Base-by-base conservation (phyloP, 78 protist species). In the Dictyostelium citrinum region DNA sequence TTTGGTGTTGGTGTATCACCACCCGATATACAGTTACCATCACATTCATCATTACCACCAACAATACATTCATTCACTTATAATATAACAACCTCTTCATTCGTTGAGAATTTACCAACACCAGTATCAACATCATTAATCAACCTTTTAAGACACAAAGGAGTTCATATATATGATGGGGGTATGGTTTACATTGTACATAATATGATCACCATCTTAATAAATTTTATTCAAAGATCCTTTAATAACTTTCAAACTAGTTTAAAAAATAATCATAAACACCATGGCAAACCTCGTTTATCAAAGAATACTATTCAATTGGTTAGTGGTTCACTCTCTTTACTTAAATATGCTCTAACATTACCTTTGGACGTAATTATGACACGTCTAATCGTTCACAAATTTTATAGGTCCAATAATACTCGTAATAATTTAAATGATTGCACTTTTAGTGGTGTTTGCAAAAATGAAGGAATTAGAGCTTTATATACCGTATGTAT, bases 321-420 rank as follows among this genome's bases (percentile, higher is more conserved):
- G 22, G 17, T 86, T 5, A 82, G 80, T 39, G 31, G 79, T 3
- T 39, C 72, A 0, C 27, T 86, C 2, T 76, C 92, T 9, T 20
- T 74, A 35, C 27, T 76, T 29, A 86, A 86, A 58, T 75, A 86
- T 86, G 84, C 55, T 11, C 24, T 86, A 3, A 86, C 92, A 8
- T 82, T 86, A 5, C 92, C 92, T 39, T 29, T 86, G 43, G 92
- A 86, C 64, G 92, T 86, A 24, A 68, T 86, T 3, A 86, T 86
- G 92, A 86, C 84, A 7, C 45, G 92, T 33, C 45, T 86, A 1
- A 86, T 86, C 46, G 92, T 86, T 35, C 83, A 86, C 43, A 45
- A 82, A 41, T 86, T 86, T 60, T 86, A 86, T 61, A 86, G 71
- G 43, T 31, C 75, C 3, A 9, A 55, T 11, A 76, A 67, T 22